These are phyloP conservation scores for Kodamaea derodonti DNA, from an alignment of 1,139 yeast species.

Conservation along the genomic window DNA sequence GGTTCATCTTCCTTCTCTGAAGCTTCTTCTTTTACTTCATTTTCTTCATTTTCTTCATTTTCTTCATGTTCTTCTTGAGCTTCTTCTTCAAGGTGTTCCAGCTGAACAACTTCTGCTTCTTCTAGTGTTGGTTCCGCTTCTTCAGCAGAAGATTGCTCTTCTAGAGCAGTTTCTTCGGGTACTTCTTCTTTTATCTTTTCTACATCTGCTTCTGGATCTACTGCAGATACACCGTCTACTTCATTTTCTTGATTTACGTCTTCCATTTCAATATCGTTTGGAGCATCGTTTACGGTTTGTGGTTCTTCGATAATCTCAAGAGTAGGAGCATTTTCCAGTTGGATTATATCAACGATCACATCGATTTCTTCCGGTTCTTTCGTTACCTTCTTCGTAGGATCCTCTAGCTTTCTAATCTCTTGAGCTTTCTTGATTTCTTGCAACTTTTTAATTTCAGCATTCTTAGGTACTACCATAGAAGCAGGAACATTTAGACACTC, in stretches of 20 bases:
- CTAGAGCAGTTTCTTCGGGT: neutral
- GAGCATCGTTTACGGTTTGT: too few relatives aligned
- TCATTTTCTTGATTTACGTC: too few relatives aligned
- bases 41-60: neutral
- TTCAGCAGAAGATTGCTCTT: constrained; percentile 4
- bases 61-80: constrained; percentile 1
- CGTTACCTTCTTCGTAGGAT: too few relatives aligned
- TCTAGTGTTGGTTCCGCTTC: too few relatives aligned
- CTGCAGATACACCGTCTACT: neutral
- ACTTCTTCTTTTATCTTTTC: neutral
- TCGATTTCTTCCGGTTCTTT: too few relatives aligned
- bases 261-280: too few relatives aligned
- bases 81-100: too few relatives aligned
- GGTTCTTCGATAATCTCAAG: too few relatives aligned
- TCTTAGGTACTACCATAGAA: neutral
- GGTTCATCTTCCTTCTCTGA: constrained; percentile 1
- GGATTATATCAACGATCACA: too few relatives aligned
- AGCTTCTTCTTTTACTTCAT: constrained; percentile 3
- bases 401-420: neutral
- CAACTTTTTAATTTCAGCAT: too few relatives aligned
- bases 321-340: too few relatives aligned
- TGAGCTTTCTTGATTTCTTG: neutral
- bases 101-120: too few relatives aligned
- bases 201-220: neutral
- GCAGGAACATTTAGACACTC: neutral